phyloP scores from a whole-genome alignment of 2,329 filamentous ascomycete species.

The Hymenoscyphus scutula region DNA sequence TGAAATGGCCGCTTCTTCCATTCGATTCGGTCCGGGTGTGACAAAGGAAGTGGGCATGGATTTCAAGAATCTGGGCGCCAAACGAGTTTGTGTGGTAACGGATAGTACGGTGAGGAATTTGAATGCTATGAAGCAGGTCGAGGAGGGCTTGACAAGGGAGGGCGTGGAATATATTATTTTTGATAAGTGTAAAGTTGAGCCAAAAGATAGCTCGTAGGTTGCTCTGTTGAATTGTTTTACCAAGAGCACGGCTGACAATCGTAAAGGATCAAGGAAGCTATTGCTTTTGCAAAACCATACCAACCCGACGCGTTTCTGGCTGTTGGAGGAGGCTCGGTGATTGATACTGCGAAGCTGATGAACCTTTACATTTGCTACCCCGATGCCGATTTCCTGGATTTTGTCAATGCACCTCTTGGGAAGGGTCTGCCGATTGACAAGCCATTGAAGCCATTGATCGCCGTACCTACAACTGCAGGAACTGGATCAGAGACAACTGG shows the following conservation, averaged over 20 bases:
- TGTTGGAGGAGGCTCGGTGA: slow-evolving; percentile 90
- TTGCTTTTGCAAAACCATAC: slow-evolving; percentile 79
- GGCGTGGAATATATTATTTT: slow-evolving; percentile 80
- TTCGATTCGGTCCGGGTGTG: slow-evolving; percentile 88
- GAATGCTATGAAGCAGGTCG: slow-evolving; percentile 84
- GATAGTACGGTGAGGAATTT: slow-evolving; percentile 79
- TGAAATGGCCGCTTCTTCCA: slow-evolving; percentile 94
- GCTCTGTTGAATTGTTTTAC: neutral
- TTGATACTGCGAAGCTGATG: slow-evolving; percentile 98
- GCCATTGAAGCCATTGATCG: slow-evolving; percentile 72
- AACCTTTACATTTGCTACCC: slow-evolving; percentile 92
- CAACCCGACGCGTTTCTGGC: slow-evolving; percentile 86
- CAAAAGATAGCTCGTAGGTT: slow-evolving; percentile 85
- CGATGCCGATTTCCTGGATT: slow-evolving; percentile 92
- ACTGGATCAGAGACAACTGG: slow-evolving; percentile 94
- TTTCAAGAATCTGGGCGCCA: slow-evolving; percentile 83
- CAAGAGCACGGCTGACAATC: neutral
- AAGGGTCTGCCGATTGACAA: slow-evolving; percentile 74
- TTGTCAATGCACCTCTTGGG: slow-evolving; percentile 92
- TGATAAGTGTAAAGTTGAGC: slow-evolving; percentile 79
- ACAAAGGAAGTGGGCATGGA: slow-evolving; percentile 99
- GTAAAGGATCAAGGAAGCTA: slow-evolving; percentile 80
- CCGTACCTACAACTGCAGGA: slow-evolving; percentile 81
- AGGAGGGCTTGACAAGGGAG: slow-evolving; percentile 74
- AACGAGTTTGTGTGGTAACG: slow-evolving; percentile 88